These are phyloP conservation scores for Elymus sibiricus DNA, from an alignment of 176 grass and related monocot species.

Conservation along the genomic window DNA sequence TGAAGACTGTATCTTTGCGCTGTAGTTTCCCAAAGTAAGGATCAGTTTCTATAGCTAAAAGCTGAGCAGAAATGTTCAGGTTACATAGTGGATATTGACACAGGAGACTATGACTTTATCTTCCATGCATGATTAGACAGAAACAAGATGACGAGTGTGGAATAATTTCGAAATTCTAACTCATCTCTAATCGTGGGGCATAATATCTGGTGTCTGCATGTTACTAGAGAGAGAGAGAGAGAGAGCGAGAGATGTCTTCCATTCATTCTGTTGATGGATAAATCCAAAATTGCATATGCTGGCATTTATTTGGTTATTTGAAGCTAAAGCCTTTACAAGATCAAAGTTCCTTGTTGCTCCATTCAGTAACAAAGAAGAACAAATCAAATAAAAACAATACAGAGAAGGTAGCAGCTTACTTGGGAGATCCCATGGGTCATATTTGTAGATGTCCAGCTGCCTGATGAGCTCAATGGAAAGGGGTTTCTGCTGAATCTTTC, in stretches of 20 bases:
- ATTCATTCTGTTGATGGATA: background rate
- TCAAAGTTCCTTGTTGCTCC: background rate
- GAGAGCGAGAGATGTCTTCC: background rate
- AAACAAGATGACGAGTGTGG: background rate
- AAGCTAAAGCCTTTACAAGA: background rate
- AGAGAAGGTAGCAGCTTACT: conserved; percentile 41
- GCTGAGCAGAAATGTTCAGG: background rate
- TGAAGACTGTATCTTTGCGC: background rate
- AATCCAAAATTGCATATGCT: conserved; percentile 6
- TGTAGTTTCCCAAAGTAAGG: background rate
- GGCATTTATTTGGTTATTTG: background rate
- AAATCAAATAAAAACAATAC: background rate
- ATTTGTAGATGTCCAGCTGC: conserved; percentile 69
- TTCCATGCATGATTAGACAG: background rate
- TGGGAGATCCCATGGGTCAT: conserved; percentile 76
- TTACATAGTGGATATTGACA: background rate
- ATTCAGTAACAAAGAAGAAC: conserved; percentile 8
- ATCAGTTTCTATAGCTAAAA: background rate
- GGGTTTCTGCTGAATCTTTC: conserved; percentile 57
- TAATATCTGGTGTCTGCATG: background rate
- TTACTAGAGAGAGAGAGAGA: background rate
- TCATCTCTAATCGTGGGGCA: background rate
- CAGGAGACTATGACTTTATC: background rate
- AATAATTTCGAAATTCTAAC: background rate
- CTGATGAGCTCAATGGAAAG: conserved; percentile 60